These are phyloP conservation scores for Lathyrus aphaca DNA, from an alignment of 306 rosid genomes.

Conservation along the genomic window DNA sequence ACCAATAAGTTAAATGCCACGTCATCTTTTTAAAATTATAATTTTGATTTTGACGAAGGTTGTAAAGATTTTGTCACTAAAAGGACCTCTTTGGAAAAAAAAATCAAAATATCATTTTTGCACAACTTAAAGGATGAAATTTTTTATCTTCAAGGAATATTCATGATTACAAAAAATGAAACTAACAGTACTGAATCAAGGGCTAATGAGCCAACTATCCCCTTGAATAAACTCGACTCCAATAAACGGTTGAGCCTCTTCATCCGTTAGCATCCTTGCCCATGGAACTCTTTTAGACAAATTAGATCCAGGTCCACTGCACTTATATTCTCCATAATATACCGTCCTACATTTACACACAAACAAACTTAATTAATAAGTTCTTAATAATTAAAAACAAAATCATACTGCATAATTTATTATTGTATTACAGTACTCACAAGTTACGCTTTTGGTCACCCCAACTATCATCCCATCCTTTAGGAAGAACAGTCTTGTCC, in stretches of 20 bases:
- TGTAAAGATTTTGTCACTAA: too few relatives aligned
- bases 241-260: slow-evolving; percentile 67
- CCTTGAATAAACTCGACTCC: slow-evolving; percentile 65
- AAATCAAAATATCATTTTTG: not conserved
- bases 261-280: slow-evolving; percentile 56
- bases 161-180: not conserved
- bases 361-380: not conserved
- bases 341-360: slow-evolving; percentile 47
- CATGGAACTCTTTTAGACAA: slow-evolving; percentile 61
- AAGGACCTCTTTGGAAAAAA: too few relatives aligned
- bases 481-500: slow-evolving; percentile 61
- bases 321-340: slow-evolving; percentile 75
- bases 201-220: slow-evolving; percentile 60
- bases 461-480: slow-evolving; percentile 79
- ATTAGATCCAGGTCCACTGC: slow-evolving; percentile 83
- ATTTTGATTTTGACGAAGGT: too few relatives aligned
- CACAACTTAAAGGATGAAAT: not conserved
- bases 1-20: too few relatives aligned
- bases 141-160: not conserved
- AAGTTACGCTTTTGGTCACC: slow-evolving; percentile 57
- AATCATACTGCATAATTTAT: not conserved
- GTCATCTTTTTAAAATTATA: too few relatives aligned
- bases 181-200: not conserved
- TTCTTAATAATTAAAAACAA: not conserved
- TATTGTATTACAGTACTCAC: slow-evolving; percentile 50